phyloP scores from a whole-genome alignment of 2,329 filamentous ascomycete genomes.

The Exophiala xenobiotica region DNA sequence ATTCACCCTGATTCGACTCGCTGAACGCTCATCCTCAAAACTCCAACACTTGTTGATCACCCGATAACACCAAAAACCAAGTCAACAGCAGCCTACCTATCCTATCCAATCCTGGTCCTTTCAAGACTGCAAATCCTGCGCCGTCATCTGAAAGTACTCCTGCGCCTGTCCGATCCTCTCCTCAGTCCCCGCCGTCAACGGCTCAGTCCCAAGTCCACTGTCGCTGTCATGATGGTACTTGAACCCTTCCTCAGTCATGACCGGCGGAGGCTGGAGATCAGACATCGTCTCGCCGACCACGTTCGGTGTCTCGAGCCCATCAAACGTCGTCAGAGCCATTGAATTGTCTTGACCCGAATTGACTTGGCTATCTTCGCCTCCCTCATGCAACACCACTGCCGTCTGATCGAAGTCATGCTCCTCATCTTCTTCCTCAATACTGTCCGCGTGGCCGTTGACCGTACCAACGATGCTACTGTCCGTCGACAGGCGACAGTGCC shows the following conservation, averaged over 20 bases:
- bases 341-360: conserved; percentile 16
- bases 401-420: conserved; percentile 24
- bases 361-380: conserved; percentile 5
- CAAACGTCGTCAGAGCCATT: conserved; percentile 15
- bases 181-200: conserved; percentile 27
- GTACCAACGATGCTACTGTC: conserved; percentile 43
- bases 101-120: neutral
- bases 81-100: neutral
- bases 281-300: conserved; percentile 14
- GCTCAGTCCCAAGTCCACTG: conserved; percentile 35
- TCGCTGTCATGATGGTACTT: conserved; percentile 32
- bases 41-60: no score
- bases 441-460: conserved; percentile 34
- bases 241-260: conserved; percentile 19
- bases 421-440: conserved; percentile 35
- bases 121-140: conserved; percentile 20
- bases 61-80: no score
- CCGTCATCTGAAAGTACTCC: conserved; percentile 28
- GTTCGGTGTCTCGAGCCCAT: conserved; percentile 17
- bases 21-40: neutral
- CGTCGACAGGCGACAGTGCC: conserved; percentile 31
- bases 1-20: neutral
- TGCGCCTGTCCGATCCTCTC: conserved; percentile 16
- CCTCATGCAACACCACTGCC: conserved; percentile 20
- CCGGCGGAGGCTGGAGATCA: conserved; percentile 23